Conservation (phyloP, 2,329 filamentous ascomycete genomes). For the Pezicula carpinea region DNA sequence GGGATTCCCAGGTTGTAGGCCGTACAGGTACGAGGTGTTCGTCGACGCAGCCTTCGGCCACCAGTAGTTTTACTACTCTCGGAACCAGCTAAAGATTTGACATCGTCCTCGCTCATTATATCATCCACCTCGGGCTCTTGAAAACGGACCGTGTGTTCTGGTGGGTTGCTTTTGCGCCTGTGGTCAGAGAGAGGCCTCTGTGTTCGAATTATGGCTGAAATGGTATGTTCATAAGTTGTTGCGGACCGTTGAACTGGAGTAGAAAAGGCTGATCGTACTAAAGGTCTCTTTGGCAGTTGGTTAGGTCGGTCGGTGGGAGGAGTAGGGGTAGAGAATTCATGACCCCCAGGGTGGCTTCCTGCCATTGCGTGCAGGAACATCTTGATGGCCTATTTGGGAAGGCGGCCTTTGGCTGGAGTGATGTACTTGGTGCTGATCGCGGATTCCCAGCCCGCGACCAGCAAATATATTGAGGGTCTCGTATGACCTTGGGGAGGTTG, state of each 20-base stretch:
- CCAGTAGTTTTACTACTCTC: slow-evolving; percentile 21
- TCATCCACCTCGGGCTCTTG: slow-evolving; percentile 25
- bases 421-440: background rate
- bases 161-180: slow-evolving; percentile 10
- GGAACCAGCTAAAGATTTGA: slow-evolving; percentile 25
- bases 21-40: slow-evolving; percentile 50
- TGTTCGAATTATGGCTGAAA: slow-evolving; percentile 10
- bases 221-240: slow-evolving; percentile 18
- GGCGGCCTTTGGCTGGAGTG: slow-evolving; percentile 5
- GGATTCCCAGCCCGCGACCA: background rate
- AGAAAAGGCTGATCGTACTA: slow-evolving; percentile 26
- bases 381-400: slow-evolving; percentile 12
- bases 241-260: slow-evolving; percentile 18
- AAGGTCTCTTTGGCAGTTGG: slow-evolving; percentile 17
- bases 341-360: slow-evolving; percentile 19
- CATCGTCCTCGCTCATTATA: slow-evolving; percentile 27
- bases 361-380: slow-evolving; percentile 28
- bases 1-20: slow-evolving; percentile 66
- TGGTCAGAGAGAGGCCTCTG: slow-evolving; percentile 23
- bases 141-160: slow-evolving; percentile 23
- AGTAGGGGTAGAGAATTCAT: slow-evolving; percentile 21
- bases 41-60: slow-evolving; percentile 35
- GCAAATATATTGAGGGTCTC: background rate
- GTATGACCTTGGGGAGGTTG: background rate
- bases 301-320: slow-evolving; percentile 10